A percentile compares a stretch with the other conserved stretches of the same genome.
Evolutionary conservation across 768 basidiomycete genomes (phyloP).

Genomic region (Panaeolus cyanescens): DNA sequence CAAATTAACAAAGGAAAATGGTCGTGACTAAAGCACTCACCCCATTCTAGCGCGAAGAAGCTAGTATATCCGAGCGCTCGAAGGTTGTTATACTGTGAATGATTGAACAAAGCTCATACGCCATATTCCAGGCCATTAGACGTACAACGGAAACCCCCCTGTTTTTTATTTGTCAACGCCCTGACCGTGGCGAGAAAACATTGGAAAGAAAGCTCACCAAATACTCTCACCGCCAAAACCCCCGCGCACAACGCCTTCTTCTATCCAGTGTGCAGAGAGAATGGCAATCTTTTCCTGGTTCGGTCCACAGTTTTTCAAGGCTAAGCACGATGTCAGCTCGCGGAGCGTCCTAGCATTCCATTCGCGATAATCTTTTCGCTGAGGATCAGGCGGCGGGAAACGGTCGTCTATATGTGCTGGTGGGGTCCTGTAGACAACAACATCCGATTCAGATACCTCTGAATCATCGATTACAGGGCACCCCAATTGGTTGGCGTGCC

Average conservation of each 20-base stretch:
- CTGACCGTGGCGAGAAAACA: background rate
- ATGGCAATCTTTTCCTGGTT: slow-evolving; percentile 36
- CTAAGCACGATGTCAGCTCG: slow-evolving; percentile 29
- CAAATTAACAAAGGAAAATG: background rate
- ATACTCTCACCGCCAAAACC: slow-evolving; percentile 31
- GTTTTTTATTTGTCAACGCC: background rate
- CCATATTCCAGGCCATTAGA: background rate
- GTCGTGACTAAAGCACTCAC: slow-evolving; percentile 17
- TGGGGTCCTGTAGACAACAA: background rate
- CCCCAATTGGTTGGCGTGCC: background rate
- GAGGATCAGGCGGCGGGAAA: slow-evolving; percentile 17
- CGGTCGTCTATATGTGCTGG: slow-evolving; percentile 10
- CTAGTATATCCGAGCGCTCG: slow-evolving; percentile 25
- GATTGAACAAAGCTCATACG: background rate
- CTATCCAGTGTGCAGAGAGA: slow-evolving; percentile 27
- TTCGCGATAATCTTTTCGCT: slow-evolving; percentile 24
- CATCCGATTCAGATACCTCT: background rate
- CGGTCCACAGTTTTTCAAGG: slow-evolving; percentile 25
- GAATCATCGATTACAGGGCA: background rate
- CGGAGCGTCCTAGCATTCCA: slow-evolving; percentile 26
- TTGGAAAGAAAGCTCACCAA: slow-evolving; percentile 24
- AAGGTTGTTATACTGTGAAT: slow-evolving; percentile 25
- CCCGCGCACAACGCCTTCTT: slow-evolving; percentile 19
- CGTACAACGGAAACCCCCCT: slow-evolving; percentile 30
- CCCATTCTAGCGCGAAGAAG: slow-evolving; percentile 23